These are phyloP conservation scores for Malus asiatica DNA, from an alignment of 306 rosid species.

Conservation along the genomic window DNA sequence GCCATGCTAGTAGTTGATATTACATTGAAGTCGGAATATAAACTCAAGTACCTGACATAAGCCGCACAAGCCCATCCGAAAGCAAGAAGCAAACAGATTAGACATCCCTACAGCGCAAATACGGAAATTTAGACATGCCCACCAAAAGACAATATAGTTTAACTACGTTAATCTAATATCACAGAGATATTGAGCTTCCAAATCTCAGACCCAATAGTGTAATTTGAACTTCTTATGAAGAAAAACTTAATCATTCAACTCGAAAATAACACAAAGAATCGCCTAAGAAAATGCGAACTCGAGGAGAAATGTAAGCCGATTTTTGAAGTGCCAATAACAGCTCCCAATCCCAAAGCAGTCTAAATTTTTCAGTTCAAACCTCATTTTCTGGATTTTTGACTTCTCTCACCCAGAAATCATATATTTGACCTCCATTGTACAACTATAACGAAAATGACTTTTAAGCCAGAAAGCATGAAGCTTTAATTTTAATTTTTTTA, in stretches of 20 bases:
- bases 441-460: not conserved
- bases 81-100: constrained; percentile 64
- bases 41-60: constrained; percentile 59
- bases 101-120: constrained; percentile 57
- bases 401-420: not conserved
- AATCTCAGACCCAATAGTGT: not conserved
- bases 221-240: not conserved
- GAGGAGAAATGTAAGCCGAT: not conserved
- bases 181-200: not conserved
- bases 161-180: not conserved
- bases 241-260: not conserved
- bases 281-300: not conserved
- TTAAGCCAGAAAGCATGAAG: not conserved
- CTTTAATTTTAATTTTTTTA: not conserved
- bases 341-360: not conserved
- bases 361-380: not conserved
- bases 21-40: constrained; percentile 2
- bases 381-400: not conserved
- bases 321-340: no score
- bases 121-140: not conserved
- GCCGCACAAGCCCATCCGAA: constrained; percentile 86
- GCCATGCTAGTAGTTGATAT: not conserved
- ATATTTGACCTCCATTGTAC: not conserved
- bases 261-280: not conserved
- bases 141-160: not conserved